Percentiles rank a stretch among this genome's conserved stretches.
Conservation (phyloP, 257 asterid species). For the Galeopsis tetrahit region DNA sequence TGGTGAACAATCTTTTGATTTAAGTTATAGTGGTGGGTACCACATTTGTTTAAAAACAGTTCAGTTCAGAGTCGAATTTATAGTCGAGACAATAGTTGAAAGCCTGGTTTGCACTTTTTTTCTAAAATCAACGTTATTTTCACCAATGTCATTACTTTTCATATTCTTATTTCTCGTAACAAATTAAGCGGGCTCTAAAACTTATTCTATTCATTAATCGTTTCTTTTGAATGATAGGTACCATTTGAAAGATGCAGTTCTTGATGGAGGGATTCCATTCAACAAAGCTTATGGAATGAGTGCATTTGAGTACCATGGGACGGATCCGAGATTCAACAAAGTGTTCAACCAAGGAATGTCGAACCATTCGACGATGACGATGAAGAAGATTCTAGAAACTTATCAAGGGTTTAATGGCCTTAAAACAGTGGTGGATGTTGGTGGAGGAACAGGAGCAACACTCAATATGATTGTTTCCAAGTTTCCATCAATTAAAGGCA, state of each 20-base stretch:
- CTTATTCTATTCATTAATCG: too few species aligned
- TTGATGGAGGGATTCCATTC: slow-evolving; percentile 90
- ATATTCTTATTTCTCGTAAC: too few species aligned
- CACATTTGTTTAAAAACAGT: not conserved
- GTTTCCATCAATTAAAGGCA: slow-evolving; percentile 66
- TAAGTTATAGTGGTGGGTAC: slow-evolving; percentile 23
- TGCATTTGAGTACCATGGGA: slow-evolving; percentile 80
- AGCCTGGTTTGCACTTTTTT: too few species aligned
- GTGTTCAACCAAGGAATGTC: slow-evolving; percentile 58
- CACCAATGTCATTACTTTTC: too few species aligned
- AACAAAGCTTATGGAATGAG: slow-evolving; percentile 87
- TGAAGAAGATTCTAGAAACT: slow-evolving; percentile 71
- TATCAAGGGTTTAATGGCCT: slow-evolving; percentile 76
- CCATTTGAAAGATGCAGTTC: slow-evolving; percentile 80
- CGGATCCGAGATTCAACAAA: slow-evolving; percentile 78
- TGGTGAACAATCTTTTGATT: not conserved
- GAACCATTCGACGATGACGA: slow-evolving; percentile 63
- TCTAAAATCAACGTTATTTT: too few species aligned
- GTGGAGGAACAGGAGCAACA: slow-evolving; percentile 87
- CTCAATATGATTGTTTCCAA: slow-evolving; percentile 71
- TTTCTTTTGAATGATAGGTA: slow-evolving; percentile 48
- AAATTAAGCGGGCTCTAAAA: too few species aligned
- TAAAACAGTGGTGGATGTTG: slow-evolving; percentile 80
- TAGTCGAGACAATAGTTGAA: too few species aligned
- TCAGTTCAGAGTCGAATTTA: too few species aligned